Base-by-base conservation (phyloP, 1,139 yeast species). In the Cylindricascospora bacillispora region DNA sequence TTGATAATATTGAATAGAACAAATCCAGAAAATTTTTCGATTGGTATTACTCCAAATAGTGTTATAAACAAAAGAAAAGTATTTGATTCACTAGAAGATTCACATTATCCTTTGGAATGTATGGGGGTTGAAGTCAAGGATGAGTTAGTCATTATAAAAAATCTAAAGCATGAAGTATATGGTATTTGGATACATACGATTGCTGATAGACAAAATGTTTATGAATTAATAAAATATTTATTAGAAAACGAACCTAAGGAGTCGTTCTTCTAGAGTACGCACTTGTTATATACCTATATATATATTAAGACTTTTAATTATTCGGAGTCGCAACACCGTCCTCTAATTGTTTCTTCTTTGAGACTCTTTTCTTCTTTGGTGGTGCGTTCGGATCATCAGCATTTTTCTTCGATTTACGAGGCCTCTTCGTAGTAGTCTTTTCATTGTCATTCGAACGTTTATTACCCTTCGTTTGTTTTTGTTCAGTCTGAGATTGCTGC, bases 101-200 rank as follows among this genome's bases (percentile, higher is more conserved):
- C 41, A 2, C 43, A 46, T 17, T 63, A 52, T 36, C 71, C 60
- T 32, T 57, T 58, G 35, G 63, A 67, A 4, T 68, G 71, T 22
- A 73, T 83, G 73, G 79, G 77, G 32, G 78, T 78, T 24, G 93
- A 81, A 42, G 64, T 76, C 38, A 80, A 79, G 44, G 93, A 78
- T 40, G 79, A 79, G 29, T 67, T 85, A 46, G 73, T 86, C 30
- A 85, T 86, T 49, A 70, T 85, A 17, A 79, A 79, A 52, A 78
- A 77, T 40, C 59, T 78, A 25, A 63, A 73, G 32, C 92, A 83
- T 9, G 83, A 77, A 28, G 80, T 85, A 33, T 85, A 72, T 51
- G 95, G 97, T 1, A 62, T 86, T 34, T 86, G 95, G 95, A 67
- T 85, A 14, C 85, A 80, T 50, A 74, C 80, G 37, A 80, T 73